Evolutionary conservation across 2,329 filamentous ascomycete genomes (phyloP).

Genomic region (Blastomyces parvus): DNA sequence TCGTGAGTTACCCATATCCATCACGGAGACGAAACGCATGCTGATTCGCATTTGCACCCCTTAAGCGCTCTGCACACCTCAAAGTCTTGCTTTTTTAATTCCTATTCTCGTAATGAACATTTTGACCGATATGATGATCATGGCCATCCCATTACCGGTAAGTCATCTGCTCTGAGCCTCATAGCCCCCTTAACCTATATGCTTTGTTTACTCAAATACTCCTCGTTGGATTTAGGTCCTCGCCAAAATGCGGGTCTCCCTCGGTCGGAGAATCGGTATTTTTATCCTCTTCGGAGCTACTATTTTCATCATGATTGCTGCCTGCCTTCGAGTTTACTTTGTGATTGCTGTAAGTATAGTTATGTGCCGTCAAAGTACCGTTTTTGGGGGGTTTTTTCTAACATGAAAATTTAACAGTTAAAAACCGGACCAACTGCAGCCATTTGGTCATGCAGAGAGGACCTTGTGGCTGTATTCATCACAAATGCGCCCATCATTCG

Average conservation of each 20-base stretch:
- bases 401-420: not conserved
- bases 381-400: not conserved
- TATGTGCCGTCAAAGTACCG: not conserved
- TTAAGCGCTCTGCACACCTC: constrained; percentile 24
- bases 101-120: constrained; percentile 29
- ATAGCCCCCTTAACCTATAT: not conserved
- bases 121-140: constrained; percentile 28
- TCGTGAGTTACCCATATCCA: constrained; percentile 19
- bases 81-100: constrained; percentile 26
- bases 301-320: constrained; percentile 29
- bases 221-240: constrained; percentile 18
- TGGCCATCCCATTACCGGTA: constrained; percentile 29
- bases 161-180: not conserved
- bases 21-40: not conserved
- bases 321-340: constrained; percentile 20
- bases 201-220: not conserved
- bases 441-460: constrained; percentile 34
- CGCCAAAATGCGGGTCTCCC: constrained; percentile 22
- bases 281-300: constrained; percentile 27
- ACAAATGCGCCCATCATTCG: constrained; percentile 31
- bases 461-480: constrained; percentile 32
- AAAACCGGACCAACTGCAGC: constrained; percentile 17
- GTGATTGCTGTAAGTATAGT: constrained; percentile 23
- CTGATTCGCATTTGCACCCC: not conserved
- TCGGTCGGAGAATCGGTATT: constrained; percentile 24